Evolutionary conservation across 2,329 filamentous ascomycete species (phyloP).

Genomic region (Colletotrichum theobromicola): DNA sequence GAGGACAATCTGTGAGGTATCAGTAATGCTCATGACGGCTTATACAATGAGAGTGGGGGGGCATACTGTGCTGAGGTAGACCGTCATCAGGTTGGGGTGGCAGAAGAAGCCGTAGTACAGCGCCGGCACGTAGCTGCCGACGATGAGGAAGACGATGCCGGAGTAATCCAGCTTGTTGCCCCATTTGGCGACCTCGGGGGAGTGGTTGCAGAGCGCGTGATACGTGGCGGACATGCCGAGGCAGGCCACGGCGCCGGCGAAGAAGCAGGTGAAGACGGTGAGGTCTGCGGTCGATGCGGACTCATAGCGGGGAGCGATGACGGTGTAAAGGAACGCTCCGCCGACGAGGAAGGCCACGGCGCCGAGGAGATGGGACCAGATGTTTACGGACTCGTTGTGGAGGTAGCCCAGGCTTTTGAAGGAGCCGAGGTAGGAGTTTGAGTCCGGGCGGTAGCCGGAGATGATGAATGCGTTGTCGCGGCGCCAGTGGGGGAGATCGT

Average conservation of each 20-base stretch:
- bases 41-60: background rate
- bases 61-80: constrained; percentile 79
- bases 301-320: constrained; percentile 69
- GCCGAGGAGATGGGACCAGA: constrained; percentile 70
- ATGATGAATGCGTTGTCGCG: constrained; percentile 64
- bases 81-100: constrained; percentile 64
- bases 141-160: constrained; percentile 90
- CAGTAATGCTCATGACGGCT: constrained; percentile 17
- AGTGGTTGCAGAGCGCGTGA: constrained; percentile 88
- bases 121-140: constrained; percentile 88
- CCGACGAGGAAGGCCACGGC: constrained; percentile 61
- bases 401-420: constrained; percentile 55
- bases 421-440: constrained; percentile 51
- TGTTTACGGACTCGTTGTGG: constrained; percentile 69
- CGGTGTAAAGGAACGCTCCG: constrained; percentile 58
- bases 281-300: constrained; percentile 68
- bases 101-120: constrained; percentile 88
- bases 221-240: constrained; percentile 84
- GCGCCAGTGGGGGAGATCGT: constrained; percentile 63
- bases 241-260: constrained; percentile 74
- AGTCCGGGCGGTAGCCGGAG: constrained; percentile 57
- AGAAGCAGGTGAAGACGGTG: constrained; percentile 79
- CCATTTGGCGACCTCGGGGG: constrained; percentile 75
- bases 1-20: constrained; percentile 67
- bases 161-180: constrained; percentile 96